These are phyloP conservation scores for Saccharomyces uvarum DNA, from an alignment of 1,139 yeast genomes.

Conservation along the genomic window DNA sequence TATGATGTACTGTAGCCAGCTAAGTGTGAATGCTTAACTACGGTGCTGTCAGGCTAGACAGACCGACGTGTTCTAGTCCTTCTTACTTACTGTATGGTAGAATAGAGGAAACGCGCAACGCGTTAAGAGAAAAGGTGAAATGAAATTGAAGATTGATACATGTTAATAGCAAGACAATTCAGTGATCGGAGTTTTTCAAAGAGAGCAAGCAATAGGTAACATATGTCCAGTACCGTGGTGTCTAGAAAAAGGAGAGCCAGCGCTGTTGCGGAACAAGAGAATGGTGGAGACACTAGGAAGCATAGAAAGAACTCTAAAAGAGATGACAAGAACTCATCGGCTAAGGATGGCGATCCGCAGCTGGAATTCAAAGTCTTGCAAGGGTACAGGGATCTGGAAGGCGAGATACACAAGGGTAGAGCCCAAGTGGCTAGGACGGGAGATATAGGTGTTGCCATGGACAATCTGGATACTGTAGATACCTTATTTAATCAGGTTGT, in stretches of 20 bases:
- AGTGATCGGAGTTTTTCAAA: background rate
- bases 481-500: slow-evolving; percentile 33
- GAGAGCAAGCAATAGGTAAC: background rate
- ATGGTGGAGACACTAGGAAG: slow-evolving; percentile 1
- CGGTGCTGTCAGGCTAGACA: background rate
- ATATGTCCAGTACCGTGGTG: background rate
- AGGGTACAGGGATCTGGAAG: slow-evolving; percentile 31
- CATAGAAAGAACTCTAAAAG: slow-evolving; percentile 3
- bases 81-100: background rate
- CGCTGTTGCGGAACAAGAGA: background rate
- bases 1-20: background rate
- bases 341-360: background rate
- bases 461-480: slow-evolving; percentile 34
- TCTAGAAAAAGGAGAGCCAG: background rate
- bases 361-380: slow-evolving; percentile 30
- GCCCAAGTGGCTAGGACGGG: slow-evolving; percentile 38
- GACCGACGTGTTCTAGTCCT: background rate
- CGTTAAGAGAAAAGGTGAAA: background rate
- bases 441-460: slow-evolving; percentile 33
- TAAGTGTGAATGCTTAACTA: background rate
- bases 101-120: background rate
- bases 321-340: background rate
- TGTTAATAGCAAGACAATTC: background rate
- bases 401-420: slow-evolving; percentile 33
- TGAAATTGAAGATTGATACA: background rate